Evolutionary conservation across 2,329 filamentous ascomycete species (phyloP), one percentile per base, ranked within the genome.

Genomic region (Aspergillus melleus): DNA sequence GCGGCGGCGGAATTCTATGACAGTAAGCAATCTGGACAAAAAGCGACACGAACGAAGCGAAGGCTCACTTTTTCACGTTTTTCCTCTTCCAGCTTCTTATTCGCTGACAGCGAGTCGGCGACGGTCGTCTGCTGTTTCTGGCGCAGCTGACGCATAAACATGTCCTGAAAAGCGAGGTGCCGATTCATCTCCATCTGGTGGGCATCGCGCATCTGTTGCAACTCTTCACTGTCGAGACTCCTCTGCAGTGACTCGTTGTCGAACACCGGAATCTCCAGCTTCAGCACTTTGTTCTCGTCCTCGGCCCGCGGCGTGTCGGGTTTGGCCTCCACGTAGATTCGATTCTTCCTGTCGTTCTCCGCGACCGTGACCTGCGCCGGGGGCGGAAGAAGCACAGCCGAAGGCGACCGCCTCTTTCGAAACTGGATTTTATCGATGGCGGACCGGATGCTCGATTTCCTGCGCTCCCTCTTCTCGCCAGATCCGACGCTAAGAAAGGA

Each of bases 41-140:
- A 22, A 26, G 50, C 11, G 6, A 6, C 2, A 24, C 5, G 26
- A 6, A 36, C 24, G 22, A 22, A 29, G 26, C 32, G 11, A 14
- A 39, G 67, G 16, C 36, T 61, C 62, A 79, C 78, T 71, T 77
- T 75, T 55, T 74, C 70, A 32, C 70, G 69, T 58, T 78, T 77
- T 54, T 73, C 72, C 2, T 73, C 66, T 61, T 79, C 71, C 22
- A 60, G 50, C 10, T 63, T 64, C 50, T 73, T 67, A 52, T 79
- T 71, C 5, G 70, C 64, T 5, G 61, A 54, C 44, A 70, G 69
- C 46, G 59, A 70, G 26, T 74, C 70, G 5, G 70, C 65, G 24
- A 77, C 65, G 6, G 66, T 61, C 8, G 62, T 61, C 58, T 73
- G 66, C 50, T 78, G 76, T 44, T 65, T 61, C 26, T 62, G 67